Conservation (phyloP, 164 flowering plant species). For the Kalanchoe fedtschenkoi region DNA sequence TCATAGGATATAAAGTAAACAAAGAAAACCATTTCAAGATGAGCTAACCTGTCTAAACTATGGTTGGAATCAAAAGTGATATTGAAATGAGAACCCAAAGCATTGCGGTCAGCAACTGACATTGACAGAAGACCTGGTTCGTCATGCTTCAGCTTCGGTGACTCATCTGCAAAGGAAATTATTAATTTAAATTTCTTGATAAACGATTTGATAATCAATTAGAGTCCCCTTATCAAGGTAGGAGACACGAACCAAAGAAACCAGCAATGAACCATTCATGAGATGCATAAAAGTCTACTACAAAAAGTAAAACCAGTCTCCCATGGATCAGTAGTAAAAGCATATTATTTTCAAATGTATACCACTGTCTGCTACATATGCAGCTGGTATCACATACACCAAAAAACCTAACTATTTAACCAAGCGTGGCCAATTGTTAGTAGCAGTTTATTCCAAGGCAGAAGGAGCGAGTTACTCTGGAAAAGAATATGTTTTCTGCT, state of each 20-base stretch:
- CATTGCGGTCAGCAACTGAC: slow-evolving; percentile 69
- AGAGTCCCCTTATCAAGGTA: too few relatives aligned
- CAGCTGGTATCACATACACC: too few relatives aligned
- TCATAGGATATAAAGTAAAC: too few relatives aligned
- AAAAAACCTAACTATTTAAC: too few relatives aligned
- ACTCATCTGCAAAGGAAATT: slow-evolving; percentile 49
- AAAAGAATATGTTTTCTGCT: too few relatives aligned
- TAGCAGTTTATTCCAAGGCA: too few relatives aligned
- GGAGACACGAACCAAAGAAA: background rate
- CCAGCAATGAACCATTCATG: background rate
- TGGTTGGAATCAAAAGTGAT: slow-evolving; percentile 66
- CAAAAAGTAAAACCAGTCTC: too few relatives aligned
- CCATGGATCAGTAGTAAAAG: too few relatives aligned
- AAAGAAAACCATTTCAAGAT: background rate
- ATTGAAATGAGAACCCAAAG: slow-evolving; percentile 72
- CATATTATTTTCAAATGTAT: too few relatives aligned
- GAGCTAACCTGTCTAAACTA: slow-evolving; percentile 77
- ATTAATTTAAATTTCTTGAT: background rate
- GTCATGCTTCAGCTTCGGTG: slow-evolving; percentile 64
- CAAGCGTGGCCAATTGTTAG: too few relatives aligned
- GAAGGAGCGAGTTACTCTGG: too few relatives aligned
- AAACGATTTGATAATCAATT: background rate
- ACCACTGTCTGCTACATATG: too few relatives aligned
- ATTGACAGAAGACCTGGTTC: slow-evolving; percentile 79
- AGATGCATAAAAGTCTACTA: background rate